phyloP scores from a whole-genome alignment of 345 rosid genomes.

The Salix purpurea region DNA sequence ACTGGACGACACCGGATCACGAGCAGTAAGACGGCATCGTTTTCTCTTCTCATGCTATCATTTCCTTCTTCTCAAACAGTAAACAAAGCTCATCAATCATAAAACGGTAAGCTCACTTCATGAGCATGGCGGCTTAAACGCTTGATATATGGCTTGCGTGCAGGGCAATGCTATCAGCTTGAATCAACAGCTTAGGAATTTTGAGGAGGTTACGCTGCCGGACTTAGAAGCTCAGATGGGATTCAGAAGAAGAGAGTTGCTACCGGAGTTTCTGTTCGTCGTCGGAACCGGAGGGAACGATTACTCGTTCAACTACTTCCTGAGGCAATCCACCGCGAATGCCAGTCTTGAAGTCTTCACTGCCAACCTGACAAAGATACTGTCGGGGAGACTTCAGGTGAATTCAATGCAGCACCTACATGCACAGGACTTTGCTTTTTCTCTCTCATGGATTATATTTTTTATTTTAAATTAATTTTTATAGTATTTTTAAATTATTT shows the following conservation, averaged over 20 bases:
- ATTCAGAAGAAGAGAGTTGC: not conserved
- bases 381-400: constrained; percentile 47
- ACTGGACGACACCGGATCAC: constrained; percentile 47
- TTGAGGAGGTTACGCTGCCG: constrained; percentile 39
- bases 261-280: constrained; percentile 37
- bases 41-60: not conserved
- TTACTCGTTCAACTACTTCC: constrained; percentile 58
- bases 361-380: constrained; percentile 33
- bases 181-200: constrained; percentile 43
- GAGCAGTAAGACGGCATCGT: constrained; percentile 22
- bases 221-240: constrained; percentile 31
- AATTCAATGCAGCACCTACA: no score
- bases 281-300: constrained; percentile 66
- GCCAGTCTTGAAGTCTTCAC: constrained; percentile 39
- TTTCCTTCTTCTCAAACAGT: not conserved
- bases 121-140: no score
- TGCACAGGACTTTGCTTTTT: no score
- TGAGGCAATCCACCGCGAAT: constrained; percentile 7
- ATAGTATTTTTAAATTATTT: no score
- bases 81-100: not conserved
- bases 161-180: constrained; percentile 52
- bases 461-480: no score
- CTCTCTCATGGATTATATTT: no score
- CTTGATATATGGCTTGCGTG: no score
- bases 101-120: no score